Evolutionary conservation across 208 protist species (phyloP).

Genomic region (Leishmania amazonensis): DNA sequence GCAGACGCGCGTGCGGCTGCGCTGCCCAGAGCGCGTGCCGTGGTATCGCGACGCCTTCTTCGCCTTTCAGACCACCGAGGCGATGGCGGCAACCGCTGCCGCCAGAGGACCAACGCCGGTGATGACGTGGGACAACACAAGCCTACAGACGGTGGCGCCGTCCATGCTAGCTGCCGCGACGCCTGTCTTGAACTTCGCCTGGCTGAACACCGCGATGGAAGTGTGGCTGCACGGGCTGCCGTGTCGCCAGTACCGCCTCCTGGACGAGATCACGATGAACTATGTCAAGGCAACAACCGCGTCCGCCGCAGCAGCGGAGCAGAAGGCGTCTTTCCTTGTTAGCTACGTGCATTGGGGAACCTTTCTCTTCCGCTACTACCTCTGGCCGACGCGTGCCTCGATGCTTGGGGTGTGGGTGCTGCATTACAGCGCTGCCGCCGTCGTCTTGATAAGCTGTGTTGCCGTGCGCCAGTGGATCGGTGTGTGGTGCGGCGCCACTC

Average conservation of each 20-base stretch:
- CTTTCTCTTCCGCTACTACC: constrained; percentile 49
- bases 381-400: constrained; percentile 48
- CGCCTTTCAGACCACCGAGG: constrained; percentile 19
- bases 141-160: not conserved
- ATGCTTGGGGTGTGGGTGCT: constrained; percentile 61
- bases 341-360: constrained; percentile 11
- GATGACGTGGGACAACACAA: not conserved
- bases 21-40: constrained; percentile 16
- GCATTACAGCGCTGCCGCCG: constrained; percentile 45
- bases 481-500: constrained; percentile 51
- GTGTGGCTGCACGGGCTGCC: constrained; percentile 61
- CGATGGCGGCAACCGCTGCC: constrained; percentile 4
- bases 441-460: constrained; percentile 14
- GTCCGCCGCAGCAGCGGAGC: not conserved
- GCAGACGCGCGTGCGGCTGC: constrained; percentile 36
- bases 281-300: constrained; percentile 12
- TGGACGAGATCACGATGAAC: constrained; percentile 12
- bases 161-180: not conserved
- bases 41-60: constrained; percentile 39
- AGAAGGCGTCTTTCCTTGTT: constrained; percentile 2
- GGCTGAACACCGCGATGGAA: constrained; percentile 38
- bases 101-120: not conserved
- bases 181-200: constrained; percentile 34
- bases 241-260: constrained; percentile 37
- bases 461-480: constrained; percentile 54